Conservation (phyloP, 139 green algal species). For the Volvox reticuliferus region DNA sequence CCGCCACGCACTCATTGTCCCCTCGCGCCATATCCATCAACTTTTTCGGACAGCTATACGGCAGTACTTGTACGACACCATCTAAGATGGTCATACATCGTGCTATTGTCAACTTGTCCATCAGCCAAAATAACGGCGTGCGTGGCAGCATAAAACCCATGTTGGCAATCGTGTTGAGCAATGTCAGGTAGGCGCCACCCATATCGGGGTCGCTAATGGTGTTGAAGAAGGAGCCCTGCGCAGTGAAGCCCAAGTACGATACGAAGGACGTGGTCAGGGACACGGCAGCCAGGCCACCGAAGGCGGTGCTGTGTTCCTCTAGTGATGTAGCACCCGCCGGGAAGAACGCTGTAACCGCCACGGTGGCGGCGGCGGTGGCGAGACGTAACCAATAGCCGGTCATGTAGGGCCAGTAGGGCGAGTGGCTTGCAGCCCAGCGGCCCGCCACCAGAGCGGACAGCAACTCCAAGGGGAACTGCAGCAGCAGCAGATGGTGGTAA, state of each 20-base stretch:
- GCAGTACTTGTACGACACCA: constrained; percentile 3
- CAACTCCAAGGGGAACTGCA: constrained; percentile 88
- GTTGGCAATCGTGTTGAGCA: constrained; percentile 97
- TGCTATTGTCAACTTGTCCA: constrained; percentile 68
- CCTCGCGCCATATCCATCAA: constrained; percentile 38
- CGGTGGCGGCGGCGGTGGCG: constrained; percentile 56
- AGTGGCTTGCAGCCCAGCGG: constrained; percentile 63
- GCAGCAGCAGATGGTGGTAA: not conserved
- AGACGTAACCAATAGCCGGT: constrained; percentile 76
- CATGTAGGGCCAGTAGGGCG: constrained; percentile 82
- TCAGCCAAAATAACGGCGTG: constrained; percentile 76
- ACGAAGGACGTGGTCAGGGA: constrained; percentile 81
- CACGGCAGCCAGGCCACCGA: constrained; percentile 68
- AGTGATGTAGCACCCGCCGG: constrained; percentile 54
- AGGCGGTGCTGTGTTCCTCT: constrained; percentile 47
- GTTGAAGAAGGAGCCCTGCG: constrained; percentile 90
- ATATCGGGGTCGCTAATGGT: constrained; percentile 73
- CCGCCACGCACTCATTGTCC: constrained; percentile 48
- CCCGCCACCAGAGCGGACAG: constrained; percentile 87
- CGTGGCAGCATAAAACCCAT: constrained; percentile 89
- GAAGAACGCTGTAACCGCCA: constrained; percentile 46
- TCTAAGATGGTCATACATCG: not conserved
- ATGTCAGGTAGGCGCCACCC: constrained; percentile 94
- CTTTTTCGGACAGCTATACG: constrained; percentile 48
- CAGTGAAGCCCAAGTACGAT: constrained; percentile 92